Evolutionary conservation across 139 green algal genomes (phyloP).

Genomic region (Marvania coccoides): DNA sequence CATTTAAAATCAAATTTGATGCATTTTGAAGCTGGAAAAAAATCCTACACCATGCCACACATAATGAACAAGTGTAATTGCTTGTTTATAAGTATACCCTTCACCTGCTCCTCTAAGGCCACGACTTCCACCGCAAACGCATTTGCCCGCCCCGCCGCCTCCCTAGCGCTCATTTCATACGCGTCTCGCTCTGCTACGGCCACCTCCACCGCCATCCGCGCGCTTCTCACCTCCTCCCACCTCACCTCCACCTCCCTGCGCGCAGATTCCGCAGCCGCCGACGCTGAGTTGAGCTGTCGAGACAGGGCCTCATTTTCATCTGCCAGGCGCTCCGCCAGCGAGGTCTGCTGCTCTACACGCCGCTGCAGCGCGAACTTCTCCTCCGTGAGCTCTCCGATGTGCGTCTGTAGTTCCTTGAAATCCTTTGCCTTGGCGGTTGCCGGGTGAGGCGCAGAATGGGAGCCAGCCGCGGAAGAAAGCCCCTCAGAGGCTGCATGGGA

Average conservation of each 20-base stretch:
- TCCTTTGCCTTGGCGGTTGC: constrained; percentile 13
- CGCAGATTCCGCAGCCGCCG: not conserved
- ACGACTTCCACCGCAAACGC: constrained; percentile 40
- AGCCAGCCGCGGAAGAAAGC: not conserved
- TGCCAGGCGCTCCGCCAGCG: constrained; percentile 32
- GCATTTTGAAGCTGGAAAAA: no score
- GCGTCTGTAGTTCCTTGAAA: constrained; percentile 49
- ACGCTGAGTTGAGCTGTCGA: constrained; percentile 36
- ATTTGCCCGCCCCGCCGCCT: constrained; percentile 28
- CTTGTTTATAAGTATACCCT: no score
- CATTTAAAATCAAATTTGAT: no score
- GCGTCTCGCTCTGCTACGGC: constrained; percentile 30
- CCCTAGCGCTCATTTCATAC: constrained; percentile 18
- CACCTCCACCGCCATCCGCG: not conserved
- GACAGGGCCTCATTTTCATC: constrained; percentile 50
- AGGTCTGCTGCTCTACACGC: constrained; percentile 40
- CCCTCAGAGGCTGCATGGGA: not conserved
- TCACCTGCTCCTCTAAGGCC: constrained; percentile 32
- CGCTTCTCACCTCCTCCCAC: not conserved
- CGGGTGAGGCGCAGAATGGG: not conserved
- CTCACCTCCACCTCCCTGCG: not conserved
- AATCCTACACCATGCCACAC: no score
- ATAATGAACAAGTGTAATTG: no score
- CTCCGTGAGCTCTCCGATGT: constrained; percentile 68
- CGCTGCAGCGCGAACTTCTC: constrained; percentile 63